Evolutionary conservation across 2,329 filamentous ascomycete species (phyloP).

Genomic region (Ophiostoma himal-ulmi): DNA sequence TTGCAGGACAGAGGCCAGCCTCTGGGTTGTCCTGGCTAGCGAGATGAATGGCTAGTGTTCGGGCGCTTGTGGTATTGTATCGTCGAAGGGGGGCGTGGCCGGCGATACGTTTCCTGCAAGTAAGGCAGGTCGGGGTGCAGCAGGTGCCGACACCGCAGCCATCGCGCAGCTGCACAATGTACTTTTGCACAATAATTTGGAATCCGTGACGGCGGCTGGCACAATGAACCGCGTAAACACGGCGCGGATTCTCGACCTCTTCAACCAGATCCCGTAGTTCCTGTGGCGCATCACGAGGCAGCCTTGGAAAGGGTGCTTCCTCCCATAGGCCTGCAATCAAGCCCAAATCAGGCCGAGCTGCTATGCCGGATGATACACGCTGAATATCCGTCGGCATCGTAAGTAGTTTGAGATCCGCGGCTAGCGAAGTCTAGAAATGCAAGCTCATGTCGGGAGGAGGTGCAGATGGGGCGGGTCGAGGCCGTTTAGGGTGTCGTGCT

Average conservation of each 20-base stretch:
- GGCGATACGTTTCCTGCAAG: conserved; percentile 62
- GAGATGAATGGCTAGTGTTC: conserved; percentile 72
- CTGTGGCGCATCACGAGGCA: conserved; percentile 55
- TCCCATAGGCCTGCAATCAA: conserved; percentile 56
- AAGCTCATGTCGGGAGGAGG: background rate
- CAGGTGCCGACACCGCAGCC: conserved; percentile 68
- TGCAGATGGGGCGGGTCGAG: background rate
- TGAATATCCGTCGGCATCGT: conserved; percentile 45
- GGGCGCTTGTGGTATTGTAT: conserved; percentile 75
- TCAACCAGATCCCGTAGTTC: conserved; percentile 52
- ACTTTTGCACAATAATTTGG: conserved; percentile 64
- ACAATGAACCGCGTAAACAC: conserved; percentile 55
- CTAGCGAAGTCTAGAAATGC: background rate
- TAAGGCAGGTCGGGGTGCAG: conserved; percentile 72
- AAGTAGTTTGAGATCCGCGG: background rate
- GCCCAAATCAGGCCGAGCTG: conserved; percentile 38
- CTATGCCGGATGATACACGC: conserved; percentile 24
- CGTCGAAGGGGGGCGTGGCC: conserved; percentile 65
- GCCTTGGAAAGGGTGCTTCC: conserved; percentile 51
- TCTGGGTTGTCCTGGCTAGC: conserved; percentile 75
- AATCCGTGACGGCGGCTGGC: conserved; percentile 58
- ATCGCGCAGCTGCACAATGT: conserved; percentile 72
- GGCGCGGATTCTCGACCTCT: conserved; percentile 56
- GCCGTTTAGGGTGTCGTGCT: background rate
- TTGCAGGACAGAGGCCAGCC: conserved; percentile 56